Evolutionary conservation across 169 alveolate genomes (phyloP).

Genomic region (Perkinsus olseni): DNA sequence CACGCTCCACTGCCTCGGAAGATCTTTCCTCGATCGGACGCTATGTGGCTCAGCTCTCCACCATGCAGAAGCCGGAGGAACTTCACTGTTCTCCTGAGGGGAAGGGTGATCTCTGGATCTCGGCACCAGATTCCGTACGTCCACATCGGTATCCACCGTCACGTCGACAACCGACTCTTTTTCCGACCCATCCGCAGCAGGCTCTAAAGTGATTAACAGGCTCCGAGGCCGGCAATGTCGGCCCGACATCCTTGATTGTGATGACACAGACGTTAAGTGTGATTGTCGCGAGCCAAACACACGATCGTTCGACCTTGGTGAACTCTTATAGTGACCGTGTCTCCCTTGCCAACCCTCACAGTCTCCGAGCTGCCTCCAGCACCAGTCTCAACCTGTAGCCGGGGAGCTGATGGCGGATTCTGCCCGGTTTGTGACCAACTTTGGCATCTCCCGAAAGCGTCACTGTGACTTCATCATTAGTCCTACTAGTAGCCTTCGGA

Average conservation of each 20-base stretch:
- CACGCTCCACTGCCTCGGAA: background rate
- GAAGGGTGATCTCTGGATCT: background rate
- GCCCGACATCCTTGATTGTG: no score
- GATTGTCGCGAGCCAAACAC: background rate
- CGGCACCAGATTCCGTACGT: background rate
- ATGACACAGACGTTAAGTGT: no score
- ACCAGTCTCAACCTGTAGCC: no score
- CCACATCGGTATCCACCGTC: background rate
- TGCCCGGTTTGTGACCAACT: no score
- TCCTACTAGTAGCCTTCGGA: no score
- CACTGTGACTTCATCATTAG: background rate
- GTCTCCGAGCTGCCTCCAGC: background rate
- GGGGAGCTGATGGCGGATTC: no score
- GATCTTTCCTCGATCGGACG: background rate
- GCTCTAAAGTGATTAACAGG: background rate
- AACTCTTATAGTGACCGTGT: background rate
- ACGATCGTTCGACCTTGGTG: background rate
- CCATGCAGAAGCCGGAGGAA: background rate
- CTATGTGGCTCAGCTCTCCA: background rate
- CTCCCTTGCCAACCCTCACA: background rate
- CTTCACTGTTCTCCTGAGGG: background rate
- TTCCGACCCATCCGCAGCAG: background rate
- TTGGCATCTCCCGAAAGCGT: background rate
- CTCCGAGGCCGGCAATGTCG: no score
- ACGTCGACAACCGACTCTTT: background rate